A percentile compares a stretch with the other conserved stretches of the same genome.
These are phyloP conservation scores for Yarrowia yakushimensis DNA, from an alignment of 805 yeast genomes.

Conservation along the genomic window DNA sequence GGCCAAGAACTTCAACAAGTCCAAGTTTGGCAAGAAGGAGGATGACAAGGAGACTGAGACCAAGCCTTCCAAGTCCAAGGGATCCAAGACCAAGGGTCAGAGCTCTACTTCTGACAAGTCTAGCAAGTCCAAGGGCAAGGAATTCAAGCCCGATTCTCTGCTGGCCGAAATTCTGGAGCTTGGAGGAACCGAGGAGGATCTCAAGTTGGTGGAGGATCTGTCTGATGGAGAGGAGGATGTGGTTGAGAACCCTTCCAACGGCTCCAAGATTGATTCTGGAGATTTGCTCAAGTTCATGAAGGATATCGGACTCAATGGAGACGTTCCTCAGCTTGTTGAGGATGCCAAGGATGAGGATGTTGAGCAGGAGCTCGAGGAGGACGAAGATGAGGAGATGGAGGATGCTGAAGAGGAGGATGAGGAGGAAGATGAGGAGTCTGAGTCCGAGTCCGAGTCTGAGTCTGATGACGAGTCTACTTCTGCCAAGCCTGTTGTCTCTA, in stretches of 20 bases:
- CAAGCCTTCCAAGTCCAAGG: background rate
- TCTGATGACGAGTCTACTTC: background rate
- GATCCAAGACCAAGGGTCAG: background rate
- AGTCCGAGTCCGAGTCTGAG: background rate
- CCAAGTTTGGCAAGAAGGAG: slow-evolving; percentile 20
- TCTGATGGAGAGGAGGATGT: slow-evolving; percentile 36
- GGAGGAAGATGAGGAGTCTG: slow-evolving; percentile 1
- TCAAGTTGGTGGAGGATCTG: slow-evolving; percentile 57
- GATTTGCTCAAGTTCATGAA: slow-evolving; percentile 31
- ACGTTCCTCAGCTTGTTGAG: slow-evolving; percentile 28
- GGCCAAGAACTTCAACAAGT: slow-evolving; percentile 20
- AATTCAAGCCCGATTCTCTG: background rate
- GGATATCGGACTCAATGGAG: slow-evolving; percentile 11
- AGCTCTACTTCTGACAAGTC: background rate
- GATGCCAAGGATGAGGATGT: slow-evolving; percentile 36
- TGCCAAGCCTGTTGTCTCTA: background rate
- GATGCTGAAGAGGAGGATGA: slow-evolving; percentile 14
- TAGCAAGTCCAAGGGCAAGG: background rate
- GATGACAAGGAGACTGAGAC: background rate
- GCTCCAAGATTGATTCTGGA: slow-evolving; percentile 13
- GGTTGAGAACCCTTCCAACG: slow-evolving; percentile 35
- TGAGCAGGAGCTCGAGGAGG: slow-evolving; percentile 32
- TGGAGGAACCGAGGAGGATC: slow-evolving; percentile 85
- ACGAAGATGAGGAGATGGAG: slow-evolving; percentile 31
- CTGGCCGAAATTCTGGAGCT: slow-evolving; percentile 37